phyloP scores from a whole-genome alignment of 176 grass and related monocot species.

The Canna indica region DNA sequence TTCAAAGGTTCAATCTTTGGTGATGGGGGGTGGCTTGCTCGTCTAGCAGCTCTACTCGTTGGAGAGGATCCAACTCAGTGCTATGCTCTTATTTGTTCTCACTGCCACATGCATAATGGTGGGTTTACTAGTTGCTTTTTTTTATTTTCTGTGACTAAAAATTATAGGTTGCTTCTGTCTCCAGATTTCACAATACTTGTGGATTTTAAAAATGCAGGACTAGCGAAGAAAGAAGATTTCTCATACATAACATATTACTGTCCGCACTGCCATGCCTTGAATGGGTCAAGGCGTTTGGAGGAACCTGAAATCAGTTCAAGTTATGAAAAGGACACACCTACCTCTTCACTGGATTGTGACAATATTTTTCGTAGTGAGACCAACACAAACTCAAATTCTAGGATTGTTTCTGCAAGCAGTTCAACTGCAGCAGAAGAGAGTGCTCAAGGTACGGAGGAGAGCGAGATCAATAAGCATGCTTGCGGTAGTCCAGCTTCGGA shows the following conservation, averaged over 20 bases:
- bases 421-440: conserved; percentile 19
- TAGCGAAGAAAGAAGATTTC: conserved; percentile 88
- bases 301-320: conserved; percentile 32
- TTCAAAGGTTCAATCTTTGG: conserved; percentile 39
- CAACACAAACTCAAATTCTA: conserved; percentile 22
- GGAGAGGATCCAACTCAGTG: conserved; percentile 97
- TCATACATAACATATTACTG: conserved; percentile 78
- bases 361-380: conserved; percentile 16
- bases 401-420: conserved; percentile 15
- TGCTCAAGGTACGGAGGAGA: conserved; percentile 7
- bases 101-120: conserved; percentile 96
- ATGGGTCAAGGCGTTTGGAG: conserved; percentile 38
- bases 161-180: not conserved
- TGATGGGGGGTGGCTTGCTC: conserved; percentile 70
- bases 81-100: conserved; percentile 72
- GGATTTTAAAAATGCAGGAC: conserved; percentile 34
- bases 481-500: not conserved
- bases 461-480: not conserved
- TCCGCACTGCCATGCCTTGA: conserved; percentile 74
- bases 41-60: conserved; percentile 70
- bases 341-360: conserved; percentile 19
- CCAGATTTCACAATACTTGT: conserved; percentile 2
- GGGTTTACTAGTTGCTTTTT: conserved; percentile 11
- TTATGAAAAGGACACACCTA: conserved; percentile 44
- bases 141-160: not conserved